Evolutionary conservation across 345 rosid genomes (phyloP).

Genomic region (Aurinia saxatilis): DNA sequence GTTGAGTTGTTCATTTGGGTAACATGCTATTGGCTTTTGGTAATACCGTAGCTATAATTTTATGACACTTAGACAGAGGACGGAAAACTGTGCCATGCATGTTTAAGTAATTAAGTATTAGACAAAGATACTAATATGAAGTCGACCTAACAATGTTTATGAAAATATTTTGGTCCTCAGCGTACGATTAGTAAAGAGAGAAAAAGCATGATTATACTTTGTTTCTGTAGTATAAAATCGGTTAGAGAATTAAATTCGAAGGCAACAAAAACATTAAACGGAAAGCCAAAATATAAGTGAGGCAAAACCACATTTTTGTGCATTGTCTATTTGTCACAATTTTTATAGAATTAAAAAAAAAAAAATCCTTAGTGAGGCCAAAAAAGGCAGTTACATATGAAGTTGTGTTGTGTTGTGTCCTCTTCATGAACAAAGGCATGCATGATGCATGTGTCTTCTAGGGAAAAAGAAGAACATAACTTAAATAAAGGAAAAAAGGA

Average conservation of each 20-base stretch:
- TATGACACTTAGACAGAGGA: too few species aligned
- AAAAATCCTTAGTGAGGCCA: constrained; percentile 13
- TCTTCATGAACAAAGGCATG: constrained; percentile 23
- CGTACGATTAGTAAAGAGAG: too few species aligned
- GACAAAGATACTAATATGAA: too few species aligned
- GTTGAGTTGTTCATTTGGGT: too few species aligned
- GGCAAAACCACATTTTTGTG: background rate
- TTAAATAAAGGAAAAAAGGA: constrained; percentile 4
- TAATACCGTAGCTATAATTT: too few species aligned
- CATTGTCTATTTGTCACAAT: too few species aligned
- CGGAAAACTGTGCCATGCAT: too few species aligned
- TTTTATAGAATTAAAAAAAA: background rate
- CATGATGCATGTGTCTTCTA: constrained; percentile 13
- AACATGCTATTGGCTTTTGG: too few species aligned
- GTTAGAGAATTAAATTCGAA: background rate
- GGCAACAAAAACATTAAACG: background rate
- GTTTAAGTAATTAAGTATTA: too few species aligned
- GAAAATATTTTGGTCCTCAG: too few species aligned
- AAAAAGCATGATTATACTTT: background rate
- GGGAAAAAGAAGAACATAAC: background rate
- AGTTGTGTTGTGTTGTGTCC: constrained; percentile 26
- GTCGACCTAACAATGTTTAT: too few species aligned
- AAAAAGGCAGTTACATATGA: constrained; percentile 20
- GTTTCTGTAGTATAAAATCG: background rate
- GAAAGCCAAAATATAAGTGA: background rate